Evolutionary conservation across 2,329 filamentous ascomycete species (phyloP), one percentile per base, ranked within the genome.

Genomic region (Celoporthe dispersa): DNA sequence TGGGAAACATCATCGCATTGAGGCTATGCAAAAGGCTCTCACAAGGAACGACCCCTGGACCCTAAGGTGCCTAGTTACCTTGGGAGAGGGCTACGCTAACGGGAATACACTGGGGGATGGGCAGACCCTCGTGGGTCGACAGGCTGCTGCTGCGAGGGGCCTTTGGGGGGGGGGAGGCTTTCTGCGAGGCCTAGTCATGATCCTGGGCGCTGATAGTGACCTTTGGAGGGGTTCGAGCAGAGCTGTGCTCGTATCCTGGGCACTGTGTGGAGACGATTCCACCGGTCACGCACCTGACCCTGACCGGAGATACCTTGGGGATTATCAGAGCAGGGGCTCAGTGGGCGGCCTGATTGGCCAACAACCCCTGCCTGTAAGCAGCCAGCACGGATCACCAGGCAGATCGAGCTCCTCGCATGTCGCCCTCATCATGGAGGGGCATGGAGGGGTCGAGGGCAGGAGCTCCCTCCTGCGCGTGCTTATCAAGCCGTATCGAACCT

Each of bases 381-480:
- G 61, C 57, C 64, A 64, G 62, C 62, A 64, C 62, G 39, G 41
- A 64, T n/a, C 62, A 64, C 51, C 63, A 62, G 28, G 35, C 55
- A 63, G 63, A 59, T 63, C 25, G 57, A 66, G 66, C 66, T 61
- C 33, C 55, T 61, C 67, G 68, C 62, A 65, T 28, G 28, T 55
- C 22, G 59, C 31, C 37, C 60, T 63, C 60, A 28, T 28, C 53
- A 57, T 70, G 66, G 69, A 70, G 69, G 69, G 69, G 69, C 69
- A 71, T 69, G 69, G 69, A 71, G 69, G 69, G 69, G 69, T 69
- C 67, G 39, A 66, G 55, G 59, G 48, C 44, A 69, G 68, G 66
- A 59, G 68, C 60, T 41, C 14, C 3, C 22, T n/a, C 44, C 3
- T 25, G 48, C 19, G n/a, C 22, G 4, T 35, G 33, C 69, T 70